These are phyloP conservation scores for Naganishia kalamii DNA, from an alignment of 768 basidiomycete species.

Conservation along the genomic window DNA sequence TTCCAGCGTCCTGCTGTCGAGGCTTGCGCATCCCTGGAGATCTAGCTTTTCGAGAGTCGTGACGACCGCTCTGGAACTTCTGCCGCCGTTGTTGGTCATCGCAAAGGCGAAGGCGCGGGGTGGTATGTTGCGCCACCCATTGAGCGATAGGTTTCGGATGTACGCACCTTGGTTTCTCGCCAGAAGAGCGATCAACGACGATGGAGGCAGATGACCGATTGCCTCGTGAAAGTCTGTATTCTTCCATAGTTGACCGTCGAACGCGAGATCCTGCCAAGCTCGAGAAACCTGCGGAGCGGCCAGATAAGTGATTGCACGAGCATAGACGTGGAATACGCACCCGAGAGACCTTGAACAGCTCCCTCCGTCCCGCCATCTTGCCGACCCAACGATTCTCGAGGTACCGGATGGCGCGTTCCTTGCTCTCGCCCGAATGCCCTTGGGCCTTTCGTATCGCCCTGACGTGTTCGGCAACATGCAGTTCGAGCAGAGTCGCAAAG, in stretches of 20 bases:
- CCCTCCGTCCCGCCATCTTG: constrained; percentile 63
- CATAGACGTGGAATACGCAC: constrained; percentile 51
- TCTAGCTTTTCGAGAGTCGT: constrained; percentile 12
- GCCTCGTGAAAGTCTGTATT: constrained; percentile 53
- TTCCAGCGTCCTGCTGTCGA: neutral
- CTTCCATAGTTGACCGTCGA: constrained; percentile 83
- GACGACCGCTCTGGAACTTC: neutral
- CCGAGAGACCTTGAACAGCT: constrained; percentile 70
- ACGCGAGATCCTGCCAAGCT: constrained; percentile 63
- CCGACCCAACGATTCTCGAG: constrained; percentile 59
- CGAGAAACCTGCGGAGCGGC: neutral
- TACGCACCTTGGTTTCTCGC: constrained; percentile 41
- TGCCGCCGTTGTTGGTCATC: constrained; percentile 49
- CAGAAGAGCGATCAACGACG: constrained; percentile 49
- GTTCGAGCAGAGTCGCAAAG: constrained; percentile 54
- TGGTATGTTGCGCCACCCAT: constrained; percentile 62
- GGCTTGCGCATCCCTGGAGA: constrained; percentile 4
- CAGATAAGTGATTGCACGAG: neutral
- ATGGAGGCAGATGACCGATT: constrained; percentile 1
- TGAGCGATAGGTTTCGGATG: constrained; percentile 61
- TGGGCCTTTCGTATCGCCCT: constrained; percentile 43
- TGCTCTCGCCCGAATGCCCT: neutral
- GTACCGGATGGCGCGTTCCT: constrained; percentile 39
- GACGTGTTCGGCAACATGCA: constrained; percentile 58
- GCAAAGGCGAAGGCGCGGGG: constrained; percentile 41